Percentiles rank a stretch among this genome's conserved stretches.
Conservation (phyloP, 352 stramenopile species). For the Elongisporangium anandrum region DNA sequence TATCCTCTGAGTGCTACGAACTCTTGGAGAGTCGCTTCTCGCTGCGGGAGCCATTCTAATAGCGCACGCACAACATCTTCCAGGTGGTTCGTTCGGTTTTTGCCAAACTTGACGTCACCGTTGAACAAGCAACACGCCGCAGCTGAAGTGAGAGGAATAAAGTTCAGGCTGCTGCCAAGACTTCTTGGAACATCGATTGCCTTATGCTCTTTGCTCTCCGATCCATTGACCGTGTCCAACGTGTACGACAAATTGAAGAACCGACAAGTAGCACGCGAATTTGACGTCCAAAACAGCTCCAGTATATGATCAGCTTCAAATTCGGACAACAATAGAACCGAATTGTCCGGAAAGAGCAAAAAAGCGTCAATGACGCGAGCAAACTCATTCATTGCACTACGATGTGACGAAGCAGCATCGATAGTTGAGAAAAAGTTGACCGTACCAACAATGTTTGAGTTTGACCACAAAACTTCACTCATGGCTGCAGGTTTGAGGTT, state of each 20-base stretch:
- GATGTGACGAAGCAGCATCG: not conserved
- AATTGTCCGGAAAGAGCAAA: conserved; percentile 33
- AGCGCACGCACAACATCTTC: conserved; percentile 11
- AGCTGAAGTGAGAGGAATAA: conserved; percentile 5
- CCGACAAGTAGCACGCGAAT: conserved; percentile 2
- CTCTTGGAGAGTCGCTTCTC: conserved; percentile 18
- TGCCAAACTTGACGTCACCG: conserved; percentile 25
- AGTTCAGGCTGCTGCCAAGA: conserved; percentile 6
- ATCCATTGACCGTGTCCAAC: conserved; percentile 11
- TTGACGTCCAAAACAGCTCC: conserved; percentile 18
- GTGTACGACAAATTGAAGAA: conserved; percentile 25
- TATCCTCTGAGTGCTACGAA: conserved; percentile 26
- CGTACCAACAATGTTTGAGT: conserved; percentile 26
- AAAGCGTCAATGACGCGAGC: conserved; percentile 29
- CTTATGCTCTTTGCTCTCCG: not conserved
- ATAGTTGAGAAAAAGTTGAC: conserved; percentile 43
- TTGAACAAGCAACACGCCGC: conserved; percentile 26
- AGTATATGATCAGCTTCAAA: conserved; percentile 34
- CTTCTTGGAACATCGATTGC: conserved; percentile 4
- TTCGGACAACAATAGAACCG: conserved; percentile 34
- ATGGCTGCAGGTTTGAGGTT: conserved; percentile 4
- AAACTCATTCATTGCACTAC: conserved; percentile 13
- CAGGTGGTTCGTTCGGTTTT: no score
- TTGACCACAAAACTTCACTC: conserved; percentile 18
- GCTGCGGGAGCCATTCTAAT: conserved; percentile 8